Conservation (phyloP, 2,329 filamentous ascomycete species). For the Blumeria graminis region DNA sequence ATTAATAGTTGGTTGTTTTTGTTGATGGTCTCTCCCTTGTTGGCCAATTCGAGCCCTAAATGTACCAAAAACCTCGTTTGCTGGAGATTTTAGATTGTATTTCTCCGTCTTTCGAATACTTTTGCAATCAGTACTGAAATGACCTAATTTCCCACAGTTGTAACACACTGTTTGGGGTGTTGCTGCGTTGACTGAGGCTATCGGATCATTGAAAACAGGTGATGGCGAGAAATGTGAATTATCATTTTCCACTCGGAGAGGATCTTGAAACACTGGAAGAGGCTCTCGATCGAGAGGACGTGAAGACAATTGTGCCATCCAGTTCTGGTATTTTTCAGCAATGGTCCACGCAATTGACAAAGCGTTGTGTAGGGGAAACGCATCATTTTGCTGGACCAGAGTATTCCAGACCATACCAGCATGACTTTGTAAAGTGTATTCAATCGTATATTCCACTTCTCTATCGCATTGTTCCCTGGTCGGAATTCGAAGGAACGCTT, state of each 20-base stretch:
- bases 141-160: not conserved
- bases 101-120: not conserved
- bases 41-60: not conserved
- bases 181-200: not conserved
- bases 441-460: not conserved
- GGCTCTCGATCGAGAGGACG: not conserved
- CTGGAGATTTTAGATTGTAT: not conserved
- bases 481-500: not conserved
- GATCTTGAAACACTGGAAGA: not conserved
- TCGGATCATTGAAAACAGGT: not conserved
- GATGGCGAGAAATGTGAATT: not conserved
- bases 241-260: not conserved
- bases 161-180: constrained; percentile 1
- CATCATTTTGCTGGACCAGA: not conserved
- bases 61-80: not conserved
- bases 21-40: not conserved
- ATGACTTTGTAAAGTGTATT: not conserved
- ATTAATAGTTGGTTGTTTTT: not conserved
- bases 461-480: not conserved
- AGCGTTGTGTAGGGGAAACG: not conserved
- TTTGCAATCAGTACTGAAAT: not conserved
- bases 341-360: not conserved
- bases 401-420: constrained; percentile 1
- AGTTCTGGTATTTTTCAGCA: not conserved
- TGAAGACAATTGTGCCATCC: not conserved